Evolutionary conservation across 495 filamentous ascomycete genomes (phyloP), one percentile per base, ranked within the genome.

Genomic region (Neurospora intermedia): DNA sequence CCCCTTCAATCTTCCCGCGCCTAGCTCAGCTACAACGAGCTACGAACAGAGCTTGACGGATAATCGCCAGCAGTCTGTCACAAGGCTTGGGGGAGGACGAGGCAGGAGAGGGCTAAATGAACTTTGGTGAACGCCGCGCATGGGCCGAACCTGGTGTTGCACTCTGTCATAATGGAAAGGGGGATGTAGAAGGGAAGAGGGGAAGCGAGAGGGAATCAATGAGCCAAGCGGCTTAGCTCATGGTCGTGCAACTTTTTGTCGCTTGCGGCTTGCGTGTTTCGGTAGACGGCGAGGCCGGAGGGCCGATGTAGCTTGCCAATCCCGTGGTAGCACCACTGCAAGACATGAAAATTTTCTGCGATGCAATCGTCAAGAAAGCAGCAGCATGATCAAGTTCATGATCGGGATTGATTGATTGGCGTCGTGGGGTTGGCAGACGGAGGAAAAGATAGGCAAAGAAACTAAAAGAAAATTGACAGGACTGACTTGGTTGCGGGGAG

Each of bases 271-370:
- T 66, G 54, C 15, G 54, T 66, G 54, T 70, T 62, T 42, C n/a
- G 20, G 41, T 31, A 74, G 70, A 76, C 76, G 76, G 76, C 76
- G 76, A 77, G 69, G 75, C 76, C 76, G 76, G 75, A 45, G 31
- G 46, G 43, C 13, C 71, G 72, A 38, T 74, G 74, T 71, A 69
- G 72, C 72, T 70, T 70, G 73, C 71, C 54, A 69, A 40, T 43
- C 20, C 38, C 27, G 48, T 73, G 70, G 71, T 39, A 71, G 42
- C 43, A 20, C 70, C 59, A 31, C 27, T 31, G 27, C 27, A 71
- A 74, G 69, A 69, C 48, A 43, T 15, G 31, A 35, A 62, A 38
- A 62, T 35, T 18, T 18, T 9, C 13, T 66, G 54, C 54, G 54
- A 23, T 35, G 54, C 54, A 27, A 62, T 35, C 54, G 54, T 66